These are phyloP conservation scores for Aspergillus novoparasiticus DNA, from an alignment of 2,329 filamentous ascomycete genomes.

Conservation along the genomic window DNA sequence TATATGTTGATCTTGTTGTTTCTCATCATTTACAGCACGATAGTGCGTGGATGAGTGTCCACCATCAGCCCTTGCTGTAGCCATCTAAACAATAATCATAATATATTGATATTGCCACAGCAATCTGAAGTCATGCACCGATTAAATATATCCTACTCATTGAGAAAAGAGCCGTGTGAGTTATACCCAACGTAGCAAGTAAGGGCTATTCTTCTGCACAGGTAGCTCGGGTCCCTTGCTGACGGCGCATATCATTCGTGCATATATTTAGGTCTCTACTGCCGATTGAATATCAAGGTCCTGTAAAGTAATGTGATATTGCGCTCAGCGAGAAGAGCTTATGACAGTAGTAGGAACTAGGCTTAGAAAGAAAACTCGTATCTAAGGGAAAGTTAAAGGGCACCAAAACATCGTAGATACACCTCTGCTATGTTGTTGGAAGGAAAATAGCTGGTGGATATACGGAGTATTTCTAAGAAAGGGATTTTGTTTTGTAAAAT, in stretches of 20 bases:
- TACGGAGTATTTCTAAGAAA: no score
- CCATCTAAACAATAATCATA: not conserved
- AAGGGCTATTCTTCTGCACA: not conserved
- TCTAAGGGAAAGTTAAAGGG: not conserved
- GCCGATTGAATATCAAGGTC: not conserved
- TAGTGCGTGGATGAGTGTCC: not conserved
- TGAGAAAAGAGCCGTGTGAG: not conserved
- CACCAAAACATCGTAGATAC: no score
- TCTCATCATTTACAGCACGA: not conserved
- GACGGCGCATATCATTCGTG: not conserved
- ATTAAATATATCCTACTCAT: not conserved
- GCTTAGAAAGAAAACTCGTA: not conserved
- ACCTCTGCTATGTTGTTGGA: no score
- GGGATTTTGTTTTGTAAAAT: accelerated
- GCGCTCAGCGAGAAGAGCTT: not conserved
- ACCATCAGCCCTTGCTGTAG: not conserved
- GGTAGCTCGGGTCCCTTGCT: not conserved
- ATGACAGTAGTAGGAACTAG: accelerated
- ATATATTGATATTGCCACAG: not conserved
- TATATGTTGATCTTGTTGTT: not conserved
- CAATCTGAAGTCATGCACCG: no score
- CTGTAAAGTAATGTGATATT: not conserved
- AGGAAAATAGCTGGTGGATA: no score
- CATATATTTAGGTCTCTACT: not conserved
- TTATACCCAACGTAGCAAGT: not conserved